phyloP scores from a whole-genome alignment of 164 flowering plant species.

The Paratinospora sagittata region DNA sequence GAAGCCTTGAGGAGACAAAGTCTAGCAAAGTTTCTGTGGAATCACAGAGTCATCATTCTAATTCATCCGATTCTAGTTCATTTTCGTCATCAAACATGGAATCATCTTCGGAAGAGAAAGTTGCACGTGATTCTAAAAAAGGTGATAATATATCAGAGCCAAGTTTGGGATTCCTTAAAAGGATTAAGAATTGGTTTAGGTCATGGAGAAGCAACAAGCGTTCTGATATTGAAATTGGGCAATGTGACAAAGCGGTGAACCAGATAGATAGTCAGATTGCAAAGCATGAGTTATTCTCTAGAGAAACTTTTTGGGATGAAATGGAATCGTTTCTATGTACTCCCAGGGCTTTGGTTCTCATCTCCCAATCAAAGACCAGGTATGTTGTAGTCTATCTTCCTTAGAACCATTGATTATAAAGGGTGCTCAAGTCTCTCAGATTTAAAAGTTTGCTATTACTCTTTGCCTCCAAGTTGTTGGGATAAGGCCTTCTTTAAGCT shows the following conservation, averaged over 20 bases:
- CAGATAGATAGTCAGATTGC: conserved; percentile 12
- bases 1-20: conserved; percentile 12
- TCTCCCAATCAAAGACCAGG: conserved; percentile 66
- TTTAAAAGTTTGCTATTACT: not conserved
- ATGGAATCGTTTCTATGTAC: conserved; percentile 45
- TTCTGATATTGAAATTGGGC: conserved; percentile 18
- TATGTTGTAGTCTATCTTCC: conserved; percentile 17
- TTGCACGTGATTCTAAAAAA: conserved; percentile 6
- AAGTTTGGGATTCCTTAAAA: conserved; percentile 21
- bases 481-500: not conserved
- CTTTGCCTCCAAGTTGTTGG: not conserved
- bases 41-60: not conserved
- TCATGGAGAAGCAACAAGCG: conserved; percentile 20
- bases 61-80: conserved; percentile 7
- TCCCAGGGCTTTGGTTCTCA: conserved; percentile 30
- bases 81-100: conserved; percentile 15
- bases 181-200: conserved; percentile 31
- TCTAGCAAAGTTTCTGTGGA: conserved; percentile 9
- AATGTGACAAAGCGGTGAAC: conserved; percentile 12
- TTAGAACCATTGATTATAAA: not conserved
- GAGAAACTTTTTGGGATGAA: conserved; percentile 53
- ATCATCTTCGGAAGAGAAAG: conserved; percentile 13
- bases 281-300: conserved; percentile 32
- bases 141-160: conserved; percentile 15
- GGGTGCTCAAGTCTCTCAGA: not conserved